phyloP scores from a whole-genome alignment of 1,284 basidiomycete genomes.

The Ceratobasidium sp. region DNA sequence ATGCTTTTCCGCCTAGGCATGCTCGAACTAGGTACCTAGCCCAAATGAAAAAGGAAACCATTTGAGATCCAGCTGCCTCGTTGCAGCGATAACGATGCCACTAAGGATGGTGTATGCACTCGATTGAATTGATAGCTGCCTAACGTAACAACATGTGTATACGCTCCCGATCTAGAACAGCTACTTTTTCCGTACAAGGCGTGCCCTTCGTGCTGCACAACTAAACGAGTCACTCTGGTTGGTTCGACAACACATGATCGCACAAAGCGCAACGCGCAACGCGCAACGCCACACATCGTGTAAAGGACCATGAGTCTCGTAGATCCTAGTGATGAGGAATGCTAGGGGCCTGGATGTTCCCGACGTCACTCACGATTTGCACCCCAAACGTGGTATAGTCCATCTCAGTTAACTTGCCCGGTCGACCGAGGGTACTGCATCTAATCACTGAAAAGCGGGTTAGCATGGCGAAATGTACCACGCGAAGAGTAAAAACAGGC shows the following conservation, averaged over 20 bases:
- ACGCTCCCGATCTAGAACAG: too few relatives aligned
- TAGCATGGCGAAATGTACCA: not conserved
- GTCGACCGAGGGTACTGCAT: not conserved
- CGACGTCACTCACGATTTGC: conserved; percentile 2
- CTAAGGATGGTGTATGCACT: not conserved
- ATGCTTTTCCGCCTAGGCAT: not conserved
- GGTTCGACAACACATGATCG: not conserved
- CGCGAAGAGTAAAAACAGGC: not conserved
- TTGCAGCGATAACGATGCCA: not conserved
- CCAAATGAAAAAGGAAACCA: not conserved
- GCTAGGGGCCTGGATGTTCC: not conserved
- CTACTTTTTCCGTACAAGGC: too few relatives aligned
- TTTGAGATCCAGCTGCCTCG: not conserved
- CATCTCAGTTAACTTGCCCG: not conserved
- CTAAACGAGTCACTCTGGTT: not conserved
- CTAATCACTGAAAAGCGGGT: not conserved
- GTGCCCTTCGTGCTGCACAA: not conserved
- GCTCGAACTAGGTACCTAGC: not conserved
- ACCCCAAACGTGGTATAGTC: not conserved
- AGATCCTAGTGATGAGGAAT: conserved; percentile 3
- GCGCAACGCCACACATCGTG: not conserved
- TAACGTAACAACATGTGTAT: too few relatives aligned
- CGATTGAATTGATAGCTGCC: not conserved
- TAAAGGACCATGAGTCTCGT: not conserved
- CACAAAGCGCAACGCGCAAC: not conserved